Conservation (phyloP, 2,329 filamentous ascomycete species). For the Ophiostoma angusticollis region DNA sequence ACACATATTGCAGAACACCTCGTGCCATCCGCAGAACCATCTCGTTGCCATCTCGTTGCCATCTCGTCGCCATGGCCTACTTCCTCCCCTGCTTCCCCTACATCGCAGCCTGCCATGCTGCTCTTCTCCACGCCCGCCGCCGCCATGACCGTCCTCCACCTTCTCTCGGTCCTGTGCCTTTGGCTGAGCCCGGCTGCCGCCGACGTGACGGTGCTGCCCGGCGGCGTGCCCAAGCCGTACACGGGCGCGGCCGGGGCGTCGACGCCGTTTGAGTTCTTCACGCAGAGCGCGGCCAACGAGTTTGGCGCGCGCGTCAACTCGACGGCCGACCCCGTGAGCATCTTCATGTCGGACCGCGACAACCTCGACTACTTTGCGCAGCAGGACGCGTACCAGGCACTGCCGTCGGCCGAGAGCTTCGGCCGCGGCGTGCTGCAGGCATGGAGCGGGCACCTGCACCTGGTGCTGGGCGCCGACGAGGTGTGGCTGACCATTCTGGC, state of each 20-base stretch:
- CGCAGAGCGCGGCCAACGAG: constrained; percentile 13
- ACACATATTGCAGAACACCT: too few species aligned
- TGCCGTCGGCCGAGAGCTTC: constrained; percentile 26
- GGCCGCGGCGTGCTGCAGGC: constrained; percentile 32
- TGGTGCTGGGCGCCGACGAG: constrained; percentile 38
- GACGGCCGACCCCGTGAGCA: too few species aligned
- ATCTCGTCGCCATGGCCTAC: too few species aligned
- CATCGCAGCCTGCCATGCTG: too few species aligned
- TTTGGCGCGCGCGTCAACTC: constrained; percentile 14
- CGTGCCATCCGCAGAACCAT: too few species aligned
- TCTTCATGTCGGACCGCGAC: constrained; percentile 6
- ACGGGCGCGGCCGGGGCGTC: neutral
- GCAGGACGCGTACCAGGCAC: constrained; percentile 1
- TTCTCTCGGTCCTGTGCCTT: too few species aligned
- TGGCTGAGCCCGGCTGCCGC: too few species aligned
- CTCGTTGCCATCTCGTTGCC: too few species aligned
- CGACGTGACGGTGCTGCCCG: constrained; percentile 15
- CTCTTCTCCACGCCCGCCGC: too few species aligned
- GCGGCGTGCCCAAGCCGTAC: constrained; percentile 13
- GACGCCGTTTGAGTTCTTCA: constrained; percentile 12
- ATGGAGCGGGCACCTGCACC: constrained; percentile 36
- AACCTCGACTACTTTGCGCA: constrained; percentile 7
- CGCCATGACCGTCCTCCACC: too few species aligned
- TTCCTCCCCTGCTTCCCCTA: too few species aligned
- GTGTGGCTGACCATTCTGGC: constrained; percentile 42